phyloP scores from a whole-genome alignment of 176 grass and related monocot genomes.

The Pontederia crassipes region DNA sequence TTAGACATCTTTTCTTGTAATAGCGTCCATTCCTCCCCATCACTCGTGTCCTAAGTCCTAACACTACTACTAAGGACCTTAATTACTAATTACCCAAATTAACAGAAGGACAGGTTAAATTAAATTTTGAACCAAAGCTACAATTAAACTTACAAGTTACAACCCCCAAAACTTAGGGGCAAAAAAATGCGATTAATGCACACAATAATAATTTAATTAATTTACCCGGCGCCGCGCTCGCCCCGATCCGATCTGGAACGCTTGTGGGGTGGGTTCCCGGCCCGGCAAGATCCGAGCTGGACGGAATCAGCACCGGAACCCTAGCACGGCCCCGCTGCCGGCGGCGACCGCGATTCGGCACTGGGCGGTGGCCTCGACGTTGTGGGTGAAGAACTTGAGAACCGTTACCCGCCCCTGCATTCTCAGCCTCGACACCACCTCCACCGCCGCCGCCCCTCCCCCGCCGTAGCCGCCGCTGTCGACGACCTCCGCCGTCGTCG shows the following conservation, averaged over 20 bases:
- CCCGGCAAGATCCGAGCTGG: background rate
- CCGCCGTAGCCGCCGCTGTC: background rate
- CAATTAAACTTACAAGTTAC: no score
- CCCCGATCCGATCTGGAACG: background rate
- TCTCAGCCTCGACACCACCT: slow-evolving; percentile 66
- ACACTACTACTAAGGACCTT: no score
- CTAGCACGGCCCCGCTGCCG: slow-evolving; percentile 45
- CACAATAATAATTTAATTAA: background rate
- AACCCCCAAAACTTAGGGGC: no score
- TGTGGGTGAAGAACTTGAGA: slow-evolving; percentile 67
- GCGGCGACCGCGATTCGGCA: slow-evolving; percentile 63
- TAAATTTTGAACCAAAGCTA: no score
- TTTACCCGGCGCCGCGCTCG: background rate
- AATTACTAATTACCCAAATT: no score
- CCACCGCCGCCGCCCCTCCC: slow-evolving; percentile 28
- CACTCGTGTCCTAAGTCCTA: no score
- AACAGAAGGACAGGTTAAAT: no score
- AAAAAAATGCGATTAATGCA: no score
- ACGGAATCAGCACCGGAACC: slow-evolving; percentile 48
- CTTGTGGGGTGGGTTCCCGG: background rate
- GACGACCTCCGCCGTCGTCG: background rate
- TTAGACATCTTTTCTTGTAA: no score
- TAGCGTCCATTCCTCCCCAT: no score
- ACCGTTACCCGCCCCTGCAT: slow-evolving; percentile 62
- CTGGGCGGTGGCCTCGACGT: slow-evolving; percentile 43